Evolutionary conservation across 805 yeast genomes (phyloP), one percentile per base, ranked within the genome.

Genomic region (Wickerhamomyces sydowiorum): DNA sequence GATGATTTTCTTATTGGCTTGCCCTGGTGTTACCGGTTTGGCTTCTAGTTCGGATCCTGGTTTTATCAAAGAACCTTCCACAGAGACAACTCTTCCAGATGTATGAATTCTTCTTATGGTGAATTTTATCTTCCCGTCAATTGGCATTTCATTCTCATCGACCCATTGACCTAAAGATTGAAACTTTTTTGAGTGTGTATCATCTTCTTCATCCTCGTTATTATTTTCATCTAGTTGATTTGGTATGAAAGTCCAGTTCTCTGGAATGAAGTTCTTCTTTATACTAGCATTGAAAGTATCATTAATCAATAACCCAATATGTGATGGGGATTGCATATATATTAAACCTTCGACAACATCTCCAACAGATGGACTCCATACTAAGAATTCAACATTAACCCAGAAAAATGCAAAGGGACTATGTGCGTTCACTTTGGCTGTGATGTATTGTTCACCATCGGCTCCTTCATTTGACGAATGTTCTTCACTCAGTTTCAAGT

Each of bases 281-380:
- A 93, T 87, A 36, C 91, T 80, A 19, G 97, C 97, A 65, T 93
- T 93, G 69, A 93, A 93, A 1, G 95, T 87, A 65, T 93, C 98
- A 60, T 87, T 90, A 38, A 93, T 72, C 50, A 93, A 73, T 46
- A 93, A 70, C 46, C 97, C 98, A 54, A 93, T 84, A 60, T 93
- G 99, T 7, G 96, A 83, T 15, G 95, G 96, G 3, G 96, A 82
- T 67, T 91, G 97, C 77, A 91, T 81, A 67, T 87, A 88, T 41
- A 84, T 75, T 70, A 80, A 75, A 12, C 99, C 99, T 61, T 90
- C 95, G 17, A 93, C 65, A 1, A 73, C 66, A 57, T 93, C 97
- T 4, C 95, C 96, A n/a, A 79, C 69, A 53, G 78, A 78, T 5
- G 99, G 99, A 54, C 75, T 78, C 98, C 99, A 93, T 38, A 89